Conservation (phyloP, 2,329 filamentous ascomycete genomes). For the Rhytidhysteron rufulum region DNA sequence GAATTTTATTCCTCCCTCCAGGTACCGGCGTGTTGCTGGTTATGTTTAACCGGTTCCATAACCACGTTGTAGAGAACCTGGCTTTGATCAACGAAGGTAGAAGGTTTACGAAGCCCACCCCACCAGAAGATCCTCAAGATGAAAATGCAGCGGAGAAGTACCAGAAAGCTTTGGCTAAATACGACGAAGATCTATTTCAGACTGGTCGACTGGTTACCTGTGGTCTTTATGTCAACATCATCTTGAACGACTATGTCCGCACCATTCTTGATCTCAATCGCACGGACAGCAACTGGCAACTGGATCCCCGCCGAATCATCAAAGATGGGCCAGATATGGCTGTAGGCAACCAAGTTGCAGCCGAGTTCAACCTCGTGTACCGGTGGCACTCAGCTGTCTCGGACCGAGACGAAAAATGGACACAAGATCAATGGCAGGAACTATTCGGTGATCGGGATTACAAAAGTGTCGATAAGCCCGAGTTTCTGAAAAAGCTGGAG, state of each 20-base stretch:
- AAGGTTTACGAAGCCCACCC: constrained; percentile 65
- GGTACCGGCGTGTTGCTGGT: constrained; percentile 66
- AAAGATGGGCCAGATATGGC: constrained; percentile 62
- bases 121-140: constrained; percentile 37
- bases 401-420: constrained; percentile 75
- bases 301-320: constrained; percentile 71
- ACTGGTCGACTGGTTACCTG: constrained; percentile 43
- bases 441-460: constrained; percentile 48
- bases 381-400: constrained; percentile 81
- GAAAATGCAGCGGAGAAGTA: constrained; percentile 34
- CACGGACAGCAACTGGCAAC: constrained; percentile 72
- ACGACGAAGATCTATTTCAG: constrained; percentile 43
- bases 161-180: constrained; percentile 32
- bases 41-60: constrained; percentile 75
- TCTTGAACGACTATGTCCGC: constrained; percentile 51
- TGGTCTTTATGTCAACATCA: constrained; percentile 51
- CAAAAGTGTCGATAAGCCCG: constrained; percentile 53
- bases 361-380: constrained; percentile 86
- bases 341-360: constrained; percentile 77
- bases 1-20: constrained; percentile 63
- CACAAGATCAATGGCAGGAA: constrained; percentile 52
- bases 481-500: constrained; percentile 61
- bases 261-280: constrained; percentile 59
- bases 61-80: constrained; percentile 75
- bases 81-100: constrained; percentile 81